phyloP scores from a whole-genome alignment of 2,329 filamentous ascomycete species.

The Aspergillus brasiliensis region DNA sequence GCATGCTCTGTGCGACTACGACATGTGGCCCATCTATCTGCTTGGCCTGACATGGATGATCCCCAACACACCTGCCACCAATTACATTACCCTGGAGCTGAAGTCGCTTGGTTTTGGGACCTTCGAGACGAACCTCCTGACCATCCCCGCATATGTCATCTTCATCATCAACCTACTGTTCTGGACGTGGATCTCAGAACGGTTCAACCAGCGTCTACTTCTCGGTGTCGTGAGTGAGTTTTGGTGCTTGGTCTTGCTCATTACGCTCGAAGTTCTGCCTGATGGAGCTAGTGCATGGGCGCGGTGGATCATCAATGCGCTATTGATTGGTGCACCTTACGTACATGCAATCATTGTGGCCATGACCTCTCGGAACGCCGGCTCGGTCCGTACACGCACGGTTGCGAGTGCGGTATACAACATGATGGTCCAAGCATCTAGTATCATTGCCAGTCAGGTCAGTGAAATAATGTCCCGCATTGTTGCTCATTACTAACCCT shows the following conservation, averaged over 20 bases:
- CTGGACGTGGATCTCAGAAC: conserved; percentile 58
- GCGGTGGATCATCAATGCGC: conserved; percentile 54
- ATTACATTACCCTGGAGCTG: conserved; percentile 45
- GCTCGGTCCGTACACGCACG: conserved; percentile 46
- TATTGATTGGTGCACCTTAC: conserved; percentile 60
- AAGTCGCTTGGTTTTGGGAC: conserved; percentile 60
- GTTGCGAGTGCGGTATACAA: conserved; percentile 51
- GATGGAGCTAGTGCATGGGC: conserved; percentile 53
- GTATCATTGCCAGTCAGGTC: conserved; percentile 44
- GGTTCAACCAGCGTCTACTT: conserved; percentile 57
- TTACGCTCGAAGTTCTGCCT: conserved; percentile 55
- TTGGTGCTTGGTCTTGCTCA: conserved; percentile 56
- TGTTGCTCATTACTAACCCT: conserved; percentile 9
- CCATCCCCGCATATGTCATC: conserved; percentile 59
- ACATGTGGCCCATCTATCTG: conserved; percentile 60
- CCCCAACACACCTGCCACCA: conserved; percentile 38
- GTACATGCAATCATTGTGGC: conserved; percentile 58
- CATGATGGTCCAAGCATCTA: conserved; percentile 48
- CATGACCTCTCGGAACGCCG: conserved; percentile 47
- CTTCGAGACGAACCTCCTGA: conserved; percentile 64
- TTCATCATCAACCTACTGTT: conserved; percentile 61
- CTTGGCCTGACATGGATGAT: conserved; percentile 50
- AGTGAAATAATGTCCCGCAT: conserved; percentile 14
- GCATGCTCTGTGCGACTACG: conserved; percentile 55
- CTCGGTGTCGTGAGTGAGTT: conserved; percentile 56